These are phyloP conservation scores for Ganoderma multipileum DNA, from an alignment of 1,284 basidiomycete genomes.

Conservation along the genomic window DNA sequence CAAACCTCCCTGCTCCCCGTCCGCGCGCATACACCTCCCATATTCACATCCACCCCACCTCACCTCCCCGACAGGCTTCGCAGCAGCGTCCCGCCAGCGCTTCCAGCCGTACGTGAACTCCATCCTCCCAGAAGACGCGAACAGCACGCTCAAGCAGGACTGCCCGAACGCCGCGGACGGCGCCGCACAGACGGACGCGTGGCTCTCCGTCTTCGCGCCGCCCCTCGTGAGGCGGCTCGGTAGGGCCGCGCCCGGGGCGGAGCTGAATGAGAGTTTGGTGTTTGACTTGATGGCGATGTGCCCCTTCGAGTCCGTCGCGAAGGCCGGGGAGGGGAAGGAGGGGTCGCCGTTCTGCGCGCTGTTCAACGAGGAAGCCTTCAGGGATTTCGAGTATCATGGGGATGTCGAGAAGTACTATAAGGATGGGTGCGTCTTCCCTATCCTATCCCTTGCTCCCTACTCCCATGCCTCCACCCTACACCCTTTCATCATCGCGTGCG, in stretches of 20 bases:
- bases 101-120: constrained; percentile 53
- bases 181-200: constrained; percentile 52
- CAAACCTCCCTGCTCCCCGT: too few relatives aligned
- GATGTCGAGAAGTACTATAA: constrained; percentile 84
- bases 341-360: constrained; percentile 74
- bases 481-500: too few relatives aligned
- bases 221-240: constrained; percentile 67
- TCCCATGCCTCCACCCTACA: background rate
- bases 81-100: constrained; percentile 37
- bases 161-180: constrained; percentile 66
- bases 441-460: too few relatives aligned
- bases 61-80: constrained; percentile 55
- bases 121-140: constrained; percentile 58
- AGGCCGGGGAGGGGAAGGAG: constrained; percentile 35
- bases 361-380: constrained; percentile 69
- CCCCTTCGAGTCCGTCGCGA: constrained; percentile 74
- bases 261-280: constrained; percentile 62
- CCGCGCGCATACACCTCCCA: too few relatives aligned
- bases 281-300: constrained; percentile 76
- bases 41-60: too few relatives aligned
- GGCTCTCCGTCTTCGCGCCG: constrained; percentile 63
- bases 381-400: constrained; percentile 70
- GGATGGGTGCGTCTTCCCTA: constrained; percentile 61
- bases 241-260: constrained; percentile 62
- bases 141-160: constrained; percentile 77